Evolutionary conservation across 768 basidiomycete species (phyloP).

Genomic region (Tulasnella sp.): DNA sequence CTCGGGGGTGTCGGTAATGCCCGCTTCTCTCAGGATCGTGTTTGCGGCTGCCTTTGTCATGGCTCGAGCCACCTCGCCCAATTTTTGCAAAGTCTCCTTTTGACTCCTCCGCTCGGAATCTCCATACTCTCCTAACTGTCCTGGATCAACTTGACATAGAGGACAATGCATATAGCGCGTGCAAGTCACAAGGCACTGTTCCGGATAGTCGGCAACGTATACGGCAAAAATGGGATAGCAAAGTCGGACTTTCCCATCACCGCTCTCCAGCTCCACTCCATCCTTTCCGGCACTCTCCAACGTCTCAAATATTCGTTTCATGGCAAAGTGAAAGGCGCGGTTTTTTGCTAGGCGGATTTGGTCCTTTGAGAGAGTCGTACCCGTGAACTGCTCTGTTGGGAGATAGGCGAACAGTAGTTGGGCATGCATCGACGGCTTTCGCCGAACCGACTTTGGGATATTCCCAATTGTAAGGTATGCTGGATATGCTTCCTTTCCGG

Average conservation of each 20-base stretch:
- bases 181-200: constrained; percentile 28
- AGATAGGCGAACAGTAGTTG: constrained; percentile 42
- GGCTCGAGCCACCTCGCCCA: constrained; percentile 35
- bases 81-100: constrained; percentile 38
- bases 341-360: constrained; percentile 33
- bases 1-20: constrained; percentile 27
- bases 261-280: constrained; percentile 39
- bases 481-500: constrained; percentile 44
- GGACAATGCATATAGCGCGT: constrained; percentile 23
- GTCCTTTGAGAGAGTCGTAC: constrained; percentile 35
- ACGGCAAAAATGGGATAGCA: constrained; percentile 42
- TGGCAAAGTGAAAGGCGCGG: constrained; percentile 41
- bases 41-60: constrained; percentile 34
- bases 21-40: constrained; percentile 32
- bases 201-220: constrained; percentile 30
- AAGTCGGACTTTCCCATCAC: constrained; percentile 38
- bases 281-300: constrained; percentile 35
- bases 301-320: constrained; percentile 37
- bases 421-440: constrained; percentile 39
- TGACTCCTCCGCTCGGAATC: constrained; percentile 40
- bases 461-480: constrained; percentile 46
- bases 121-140: background rate
- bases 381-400: constrained; percentile 37
- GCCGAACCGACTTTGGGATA: constrained; percentile 41
- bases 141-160: constrained; percentile 18